Percentiles rank a stretch among this genome's conserved stretches.
Evolutionary conservation across 257 asterid genomes (phyloP).

Genomic region (Solanum clarkiae): DNA sequence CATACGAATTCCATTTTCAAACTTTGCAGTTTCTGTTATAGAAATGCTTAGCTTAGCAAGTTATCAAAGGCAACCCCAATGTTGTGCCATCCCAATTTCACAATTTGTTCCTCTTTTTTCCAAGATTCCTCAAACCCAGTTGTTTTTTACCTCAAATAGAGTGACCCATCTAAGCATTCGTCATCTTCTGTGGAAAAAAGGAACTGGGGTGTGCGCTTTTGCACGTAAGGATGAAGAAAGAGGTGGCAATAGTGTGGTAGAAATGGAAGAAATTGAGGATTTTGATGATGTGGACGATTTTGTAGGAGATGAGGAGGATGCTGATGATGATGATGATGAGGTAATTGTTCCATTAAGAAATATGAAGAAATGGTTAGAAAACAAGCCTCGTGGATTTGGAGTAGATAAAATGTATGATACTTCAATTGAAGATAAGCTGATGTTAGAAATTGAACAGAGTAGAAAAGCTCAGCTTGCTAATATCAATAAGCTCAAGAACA

Average conservation of each 20-base stretch:
- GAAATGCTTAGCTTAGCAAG: constrained; percentile 45
- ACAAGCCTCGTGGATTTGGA: constrained; percentile 82
- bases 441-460: constrained; percentile 83
- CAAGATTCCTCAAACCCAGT: constrained; percentile 16
- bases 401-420: constrained; percentile 87
- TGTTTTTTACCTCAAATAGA: constrained; percentile 8
- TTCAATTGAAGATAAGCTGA: constrained; percentile 68
- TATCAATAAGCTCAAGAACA: constrained; percentile 58
- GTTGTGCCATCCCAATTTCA: constrained; percentile 13
- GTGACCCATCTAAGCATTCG: constrained; percentile 6
- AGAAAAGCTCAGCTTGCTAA: constrained; percentile 73
- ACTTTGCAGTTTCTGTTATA: neutral
- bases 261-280: constrained; percentile 36
- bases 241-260: constrained; percentile 14
- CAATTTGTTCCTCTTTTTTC: constrained; percentile 15
- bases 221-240: constrained; percentile 24
- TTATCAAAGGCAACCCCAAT: constrained; percentile 26
- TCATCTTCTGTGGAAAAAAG: constrained; percentile 1
- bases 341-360: constrained; percentile 40
- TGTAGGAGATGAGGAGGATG: constrained; percentile 14
- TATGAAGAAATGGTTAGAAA: constrained; percentile 63
- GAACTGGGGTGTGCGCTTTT: constrained; percentile 20
- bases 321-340: constrained; percentile 37
- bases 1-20: neutral
- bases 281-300: constrained; percentile 22